phyloP scores from a whole-genome alignment of 2,329 filamentous ascomycete genomes.

The Falciphora oryzae region DNA sequence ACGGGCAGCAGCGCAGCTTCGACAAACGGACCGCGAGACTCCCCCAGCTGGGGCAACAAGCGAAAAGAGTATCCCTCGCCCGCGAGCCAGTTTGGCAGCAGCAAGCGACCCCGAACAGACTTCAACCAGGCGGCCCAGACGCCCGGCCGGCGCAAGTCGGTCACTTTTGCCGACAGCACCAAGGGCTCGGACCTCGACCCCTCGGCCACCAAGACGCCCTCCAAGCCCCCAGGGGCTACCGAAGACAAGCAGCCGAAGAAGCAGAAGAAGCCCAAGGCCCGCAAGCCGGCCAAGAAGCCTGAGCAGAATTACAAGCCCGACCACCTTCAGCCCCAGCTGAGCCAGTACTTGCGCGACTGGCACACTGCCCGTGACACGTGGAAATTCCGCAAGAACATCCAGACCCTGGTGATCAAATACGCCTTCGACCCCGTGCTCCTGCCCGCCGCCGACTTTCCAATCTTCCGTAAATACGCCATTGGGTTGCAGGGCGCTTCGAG shows the following conservation, averaged over 20 bases:
- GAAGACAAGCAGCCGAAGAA: slow-evolving; percentile 28
- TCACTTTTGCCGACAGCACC: slow-evolving; percentile 42
- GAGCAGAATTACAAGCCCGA: slow-evolving; percentile 27
- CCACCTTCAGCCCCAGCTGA: slow-evolving; percentile 58
- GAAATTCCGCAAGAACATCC: slow-evolving; percentile 97
- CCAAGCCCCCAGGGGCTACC: slow-evolving; percentile 15
- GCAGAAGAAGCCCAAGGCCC: slow-evolving; percentile 25
- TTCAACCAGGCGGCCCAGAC: slow-evolving; percentile 18
- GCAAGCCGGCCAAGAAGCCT: slow-evolving; percentile 30
- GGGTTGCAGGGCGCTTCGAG: slow-evolving; percentile 73
- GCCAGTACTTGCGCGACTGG: slow-evolving; percentile 69
- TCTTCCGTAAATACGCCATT: slow-evolving; percentile 70
- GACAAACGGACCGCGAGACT: background rate
- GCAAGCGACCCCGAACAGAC: slow-evolving; percentile 30
- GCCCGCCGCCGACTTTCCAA: slow-evolving; percentile 54
- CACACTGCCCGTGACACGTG: slow-evolving; percentile 63
- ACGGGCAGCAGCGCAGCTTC: slow-evolving; percentile 33
- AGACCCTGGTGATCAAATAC: slow-evolving; percentile 79
- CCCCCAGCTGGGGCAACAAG: slow-evolving; percentile 13
- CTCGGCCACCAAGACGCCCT: slow-evolving; percentile 14
- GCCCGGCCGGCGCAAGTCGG: slow-evolving; percentile 35
- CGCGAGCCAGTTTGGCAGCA: slow-evolving; percentile 12
- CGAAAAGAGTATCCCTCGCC: slow-evolving; percentile 15
- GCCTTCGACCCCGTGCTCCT: slow-evolving; percentile 42
- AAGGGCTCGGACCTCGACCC: slow-evolving; percentile 20